These are phyloP conservation scores for Colletotrichum theobromicola DNA, from an alignment of 2,329 filamentous ascomycete genomes.

Conservation along the genomic window DNA sequence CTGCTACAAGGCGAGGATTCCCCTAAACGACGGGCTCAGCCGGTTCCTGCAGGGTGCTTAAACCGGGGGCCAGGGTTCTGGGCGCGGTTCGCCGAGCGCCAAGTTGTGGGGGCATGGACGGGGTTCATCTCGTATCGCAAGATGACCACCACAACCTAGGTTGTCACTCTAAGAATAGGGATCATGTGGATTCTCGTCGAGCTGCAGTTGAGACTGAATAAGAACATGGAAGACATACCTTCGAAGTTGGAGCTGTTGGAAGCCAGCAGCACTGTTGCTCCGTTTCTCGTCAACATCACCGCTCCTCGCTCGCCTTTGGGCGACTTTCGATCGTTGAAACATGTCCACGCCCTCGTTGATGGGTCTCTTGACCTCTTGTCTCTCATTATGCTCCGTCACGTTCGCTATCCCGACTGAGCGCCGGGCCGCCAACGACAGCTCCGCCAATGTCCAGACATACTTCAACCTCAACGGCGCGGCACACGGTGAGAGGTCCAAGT, in stretches of 20 bases:
- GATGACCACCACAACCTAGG: neutral
- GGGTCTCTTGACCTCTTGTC: constrained; percentile 6
- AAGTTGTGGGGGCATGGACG: constrained; percentile 7
- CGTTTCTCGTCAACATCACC: neutral
- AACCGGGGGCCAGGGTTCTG: neutral
- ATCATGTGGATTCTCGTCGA: neutral
- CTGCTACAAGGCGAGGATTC: neutral
- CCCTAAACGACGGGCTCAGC: neutral
- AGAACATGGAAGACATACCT: neutral
- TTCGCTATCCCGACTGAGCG: neutral
- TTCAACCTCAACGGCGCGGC: constrained; percentile 4
- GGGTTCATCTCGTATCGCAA: constrained; percentile 12
- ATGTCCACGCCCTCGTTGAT: neutral
- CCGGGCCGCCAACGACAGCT: neutral
- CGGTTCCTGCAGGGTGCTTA: neutral
- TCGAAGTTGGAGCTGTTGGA: neutral
- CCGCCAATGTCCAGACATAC: neutral
- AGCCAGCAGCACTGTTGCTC: neutral
- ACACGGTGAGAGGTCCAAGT: neutral
- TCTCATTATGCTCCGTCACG: neutral
- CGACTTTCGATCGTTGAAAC: neutral
- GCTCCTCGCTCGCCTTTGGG: neutral
- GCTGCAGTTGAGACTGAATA: neutral
- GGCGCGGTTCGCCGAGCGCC: neutral
- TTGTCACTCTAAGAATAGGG: constrained; percentile 5